Evolutionary conservation across 169 alveolate species (phyloP), one percentile per base, ranked within the genome.

Genomic region (Cryptosporidium sp.): DNA sequence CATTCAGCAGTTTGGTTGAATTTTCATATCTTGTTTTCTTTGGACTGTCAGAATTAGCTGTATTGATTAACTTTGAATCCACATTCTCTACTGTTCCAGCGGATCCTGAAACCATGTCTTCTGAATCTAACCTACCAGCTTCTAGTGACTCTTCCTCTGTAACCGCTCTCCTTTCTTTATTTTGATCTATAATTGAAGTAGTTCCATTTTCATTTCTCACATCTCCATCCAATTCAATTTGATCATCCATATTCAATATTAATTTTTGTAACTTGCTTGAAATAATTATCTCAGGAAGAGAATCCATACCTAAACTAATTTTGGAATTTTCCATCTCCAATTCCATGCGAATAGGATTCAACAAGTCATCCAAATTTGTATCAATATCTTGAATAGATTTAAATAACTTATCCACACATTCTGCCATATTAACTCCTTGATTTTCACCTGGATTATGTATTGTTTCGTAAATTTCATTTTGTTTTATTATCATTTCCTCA

Each of bases 261-360:
- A 21, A 8, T 71, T 21, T 37, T 29, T 52, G 67, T 7, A 80
- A 6, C 10, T 65, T 67, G 3, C 26, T 31, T 7, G 55, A 21
- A 23, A 80, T 41, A 12, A 61, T 29, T 8, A 43, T 18, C 14
- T 80, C 74, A 37, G 31, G 58, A 14, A 65, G 45, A 43, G 26
- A 21, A 29, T 50, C 35, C 4, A 23, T 39, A 10, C 62, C n/a
- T 2, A 23, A 31, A 21, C 16, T 41, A 23, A 1, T 48, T 35
- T n/a, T 37, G 4, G 41, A 31, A 31, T 37, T 37, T 10, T 35
- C 52, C 2, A 21, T 31, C 5, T 65, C 71, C 0, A n/a, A 65
- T 65, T 61, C 67, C 31, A 39, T 52, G 68, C 55, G 35, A 7
- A 80, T 43, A 41, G 75, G 89, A 48, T 80, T 80, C 37, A 80